Evolutionary conservation across 2,329 filamentous ascomycete species (phyloP).

Genomic region (Sporothrix globosa): DNA sequence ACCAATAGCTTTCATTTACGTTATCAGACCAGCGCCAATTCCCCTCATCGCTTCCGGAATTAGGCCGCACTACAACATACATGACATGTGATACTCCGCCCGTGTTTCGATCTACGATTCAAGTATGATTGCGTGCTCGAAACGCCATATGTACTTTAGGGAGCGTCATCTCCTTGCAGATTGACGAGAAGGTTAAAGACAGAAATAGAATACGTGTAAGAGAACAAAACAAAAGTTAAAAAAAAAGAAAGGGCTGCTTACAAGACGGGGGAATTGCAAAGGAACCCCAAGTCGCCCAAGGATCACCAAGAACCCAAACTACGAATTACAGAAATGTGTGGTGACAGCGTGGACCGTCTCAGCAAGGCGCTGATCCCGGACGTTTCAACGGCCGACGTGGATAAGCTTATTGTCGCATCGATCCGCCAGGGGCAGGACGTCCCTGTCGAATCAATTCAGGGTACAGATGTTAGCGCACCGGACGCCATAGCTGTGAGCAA

Average conservation of each 20-base stretch:
- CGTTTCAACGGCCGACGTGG: constrained; percentile 21
- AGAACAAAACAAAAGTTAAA: neutral
- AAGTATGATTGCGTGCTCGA: constrained; percentile 24
- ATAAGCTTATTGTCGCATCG: constrained; percentile 17
- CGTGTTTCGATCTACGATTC: neutral
- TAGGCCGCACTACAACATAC: neutral
- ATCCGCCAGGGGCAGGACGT: neutral
- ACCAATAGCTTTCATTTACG: constrained; percentile 70
- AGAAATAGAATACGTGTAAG: neutral
- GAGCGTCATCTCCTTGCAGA: neutral
- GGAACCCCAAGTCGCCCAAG: neutral
- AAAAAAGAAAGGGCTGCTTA: neutral
- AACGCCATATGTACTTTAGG: neutral
- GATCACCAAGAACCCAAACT: neutral
- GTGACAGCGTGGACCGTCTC: constrained; percentile 30
- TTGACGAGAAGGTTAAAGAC: neutral
- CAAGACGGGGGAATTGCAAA: neutral
- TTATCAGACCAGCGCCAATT: too few relatives aligned
- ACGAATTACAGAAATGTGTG: constrained; percentile 24
- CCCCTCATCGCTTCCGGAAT: constrained; percentile 58
- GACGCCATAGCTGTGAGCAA: neutral
- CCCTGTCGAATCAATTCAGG: constrained; percentile 7
- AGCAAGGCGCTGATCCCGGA: constrained; percentile 27
- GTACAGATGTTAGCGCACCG: neutral
- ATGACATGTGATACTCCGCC: constrained; percentile 16